Conservation (phyloP, 129 eudicot species). For the Scalesia atractyloides region DNA sequence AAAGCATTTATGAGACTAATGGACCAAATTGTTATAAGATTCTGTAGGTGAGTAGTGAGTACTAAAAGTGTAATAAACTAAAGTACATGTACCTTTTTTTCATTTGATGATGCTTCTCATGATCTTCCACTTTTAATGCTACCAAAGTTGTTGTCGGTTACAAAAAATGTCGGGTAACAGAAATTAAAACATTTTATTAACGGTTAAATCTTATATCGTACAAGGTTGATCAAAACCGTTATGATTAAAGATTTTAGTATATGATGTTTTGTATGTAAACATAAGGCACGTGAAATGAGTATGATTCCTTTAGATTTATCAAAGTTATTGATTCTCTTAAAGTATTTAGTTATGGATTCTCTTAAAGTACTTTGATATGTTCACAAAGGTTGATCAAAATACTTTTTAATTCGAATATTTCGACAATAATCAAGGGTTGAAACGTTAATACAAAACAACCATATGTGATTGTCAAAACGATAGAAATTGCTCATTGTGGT, state of each 20-base stretch:
- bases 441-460: too few species aligned
- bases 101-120: conserved; percentile 6
- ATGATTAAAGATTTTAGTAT: not conserved
- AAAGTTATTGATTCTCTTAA: not conserved
- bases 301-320: too few species aligned
- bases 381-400: not conserved
- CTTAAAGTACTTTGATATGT: not conserved
- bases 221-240: not conserved
- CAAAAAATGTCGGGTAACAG: not conserved
- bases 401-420: not conserved
- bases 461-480: too few species aligned
- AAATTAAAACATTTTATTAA: not conserved
- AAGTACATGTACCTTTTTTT: conserved; percentile 11
- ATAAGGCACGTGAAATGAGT: not conserved
- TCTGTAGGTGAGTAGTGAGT: conserved; percentile 1
- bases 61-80: conserved; percentile 10
- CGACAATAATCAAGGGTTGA: not conserved
- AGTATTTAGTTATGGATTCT: not conserved
- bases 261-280: not conserved
- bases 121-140: conserved; percentile 3
- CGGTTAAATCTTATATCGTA: not conserved
- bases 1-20: not conserved
- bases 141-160: conserved; percentile 1
- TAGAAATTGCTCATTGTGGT: too few species aligned
- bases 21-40: not conserved